These are phyloP conservation scores for Sideroxylon spinosum DNA, from an alignment of 179 eudicot species.

Conservation along the genomic window DNA sequence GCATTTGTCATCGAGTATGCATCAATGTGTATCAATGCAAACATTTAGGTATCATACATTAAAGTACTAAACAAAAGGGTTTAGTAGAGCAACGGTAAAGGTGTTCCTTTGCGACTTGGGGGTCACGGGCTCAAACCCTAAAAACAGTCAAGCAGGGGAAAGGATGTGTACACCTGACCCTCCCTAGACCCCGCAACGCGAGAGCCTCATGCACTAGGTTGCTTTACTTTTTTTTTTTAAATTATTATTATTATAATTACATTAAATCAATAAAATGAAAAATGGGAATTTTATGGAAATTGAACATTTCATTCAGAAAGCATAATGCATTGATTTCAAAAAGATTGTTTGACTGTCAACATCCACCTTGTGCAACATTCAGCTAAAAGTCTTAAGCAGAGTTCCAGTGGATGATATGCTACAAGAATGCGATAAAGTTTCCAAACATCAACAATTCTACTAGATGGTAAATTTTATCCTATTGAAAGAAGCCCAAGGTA, in stretches of 20 bases:
- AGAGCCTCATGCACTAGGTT: too few relatives aligned
- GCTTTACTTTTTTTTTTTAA: too few relatives aligned
- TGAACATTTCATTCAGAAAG: not conserved
- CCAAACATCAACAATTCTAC: not conserved
- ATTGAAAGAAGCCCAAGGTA: too few relatives aligned
- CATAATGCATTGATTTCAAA: not conserved
- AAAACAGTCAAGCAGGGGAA: too few relatives aligned
- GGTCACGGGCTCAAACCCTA: too few relatives aligned
- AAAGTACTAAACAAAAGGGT: not conserved
- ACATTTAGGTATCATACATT: not conserved
- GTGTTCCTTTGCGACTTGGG: too few relatives aligned
- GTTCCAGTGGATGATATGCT: not conserved
- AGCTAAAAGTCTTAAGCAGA: not conserved
- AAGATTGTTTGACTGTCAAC: not conserved
- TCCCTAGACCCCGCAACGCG: too few relatives aligned
- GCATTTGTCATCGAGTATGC: not conserved
- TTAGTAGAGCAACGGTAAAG: too few relatives aligned
- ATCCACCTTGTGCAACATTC: not conserved
- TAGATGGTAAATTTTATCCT: not conserved
- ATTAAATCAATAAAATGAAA: not conserved
- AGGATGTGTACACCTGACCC: too few relatives aligned
- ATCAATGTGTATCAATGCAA: not conserved
- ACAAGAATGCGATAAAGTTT: not conserved
- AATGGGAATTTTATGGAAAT: not conserved
- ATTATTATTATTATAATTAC: too few relatives aligned